phyloP scores from a whole-genome alignment of 495 filamentous ascomycete species.

The Collariella sp. region DNA sequence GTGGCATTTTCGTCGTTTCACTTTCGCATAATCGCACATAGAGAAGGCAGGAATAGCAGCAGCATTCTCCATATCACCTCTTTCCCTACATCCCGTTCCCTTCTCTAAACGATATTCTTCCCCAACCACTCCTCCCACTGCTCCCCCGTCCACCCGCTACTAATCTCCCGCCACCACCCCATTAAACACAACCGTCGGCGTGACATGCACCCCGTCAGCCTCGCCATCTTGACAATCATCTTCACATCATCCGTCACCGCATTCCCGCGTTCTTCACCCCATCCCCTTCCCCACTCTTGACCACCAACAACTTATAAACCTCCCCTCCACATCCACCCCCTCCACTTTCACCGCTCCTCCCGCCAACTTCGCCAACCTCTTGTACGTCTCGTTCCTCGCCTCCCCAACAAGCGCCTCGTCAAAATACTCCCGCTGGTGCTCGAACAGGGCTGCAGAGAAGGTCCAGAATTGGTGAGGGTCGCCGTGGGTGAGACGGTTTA shows the following conservation, averaged over 20 bases:
- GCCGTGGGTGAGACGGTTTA: slow-evolving; percentile 54
- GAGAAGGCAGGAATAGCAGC: not conserved
- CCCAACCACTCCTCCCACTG: slow-evolving; percentile 83
- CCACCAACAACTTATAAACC: slow-evolving; percentile 54
- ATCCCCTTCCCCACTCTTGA: slow-evolving; percentile 52
- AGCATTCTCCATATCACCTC: not conserved
- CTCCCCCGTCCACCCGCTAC: slow-evolving; percentile 62
- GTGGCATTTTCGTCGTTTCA: not conserved
- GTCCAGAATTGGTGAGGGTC: slow-evolving; percentile 66
- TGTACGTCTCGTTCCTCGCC: slow-evolving; percentile 76
- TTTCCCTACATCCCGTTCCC: not conserved
- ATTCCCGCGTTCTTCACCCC: slow-evolving; percentile 68
- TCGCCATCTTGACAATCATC: slow-evolving; percentile 68
- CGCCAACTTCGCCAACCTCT: slow-evolving; percentile 61
- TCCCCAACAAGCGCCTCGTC: slow-evolving; percentile 77
- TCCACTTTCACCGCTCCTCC: slow-evolving; percentile 43
- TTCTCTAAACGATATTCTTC: slow-evolving; percentile 57
- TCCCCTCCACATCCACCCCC: slow-evolving; percentile 57
- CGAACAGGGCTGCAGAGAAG: slow-evolving; percentile 67
- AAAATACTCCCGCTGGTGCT: slow-evolving; percentile 62
- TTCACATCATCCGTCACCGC: slow-evolving; percentile 80
- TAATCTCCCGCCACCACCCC: slow-evolving; percentile 74
- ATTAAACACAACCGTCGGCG: slow-evolving; percentile 82
- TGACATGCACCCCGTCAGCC: slow-evolving; percentile 79
- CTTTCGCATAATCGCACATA: slow-evolving; percentile 5